Base-by-base conservation (phyloP, 2,329 filamentous ascomycete genomes). In the Aspergillus vadensis region DNA sequence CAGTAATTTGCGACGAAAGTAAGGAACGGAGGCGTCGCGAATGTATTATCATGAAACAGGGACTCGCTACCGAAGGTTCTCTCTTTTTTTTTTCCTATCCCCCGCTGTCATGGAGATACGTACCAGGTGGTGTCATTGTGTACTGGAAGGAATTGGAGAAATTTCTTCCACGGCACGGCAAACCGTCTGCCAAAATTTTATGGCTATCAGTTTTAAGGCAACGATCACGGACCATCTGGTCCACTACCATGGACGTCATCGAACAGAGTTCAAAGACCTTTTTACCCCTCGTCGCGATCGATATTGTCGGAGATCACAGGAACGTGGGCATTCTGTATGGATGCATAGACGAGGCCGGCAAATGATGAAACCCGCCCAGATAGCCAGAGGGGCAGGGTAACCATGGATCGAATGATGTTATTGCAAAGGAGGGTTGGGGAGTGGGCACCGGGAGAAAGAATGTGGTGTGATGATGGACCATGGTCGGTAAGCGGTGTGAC, bases 401-500 rank as follows among this genome's bases (percentile, higher is more conserved):
- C 43, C 49, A 60, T 50, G 61, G 62, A 56, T 43, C 51, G 39
- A 57, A 57, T 60, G 58, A 52, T 55, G 39, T 55, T 55, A 47
- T 55, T 25, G 25, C 19, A 25, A 44, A 39, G 32, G 25, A 25
- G 7, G 57, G 59, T 64, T 30, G 55, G 57, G 58, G 12, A 36
- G 62, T 53, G 41, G 54, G 52, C 52, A 57, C 49, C 51, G 41
- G 49, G 10, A 59, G 53, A 60, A 52, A 52, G 50, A 59, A 62
- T 65, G 65, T 68, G 67, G 65, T 67, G 65, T 66, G 66, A 66
- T 63, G 56, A 58, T 55, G 61, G 65, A 59, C 68, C 66, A 60
- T 58, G 61, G 54, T 53, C 50, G 57, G 56, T 58, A 53, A 66
- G 65, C 63, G 71, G 72, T 73, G 72, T 73, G 68, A 65, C 63